Evolutionary conservation across 2,329 filamentous ascomycete species (phyloP), one percentile per base, ranked within the genome.

Genomic region (Alternaria brassicae): DNA sequence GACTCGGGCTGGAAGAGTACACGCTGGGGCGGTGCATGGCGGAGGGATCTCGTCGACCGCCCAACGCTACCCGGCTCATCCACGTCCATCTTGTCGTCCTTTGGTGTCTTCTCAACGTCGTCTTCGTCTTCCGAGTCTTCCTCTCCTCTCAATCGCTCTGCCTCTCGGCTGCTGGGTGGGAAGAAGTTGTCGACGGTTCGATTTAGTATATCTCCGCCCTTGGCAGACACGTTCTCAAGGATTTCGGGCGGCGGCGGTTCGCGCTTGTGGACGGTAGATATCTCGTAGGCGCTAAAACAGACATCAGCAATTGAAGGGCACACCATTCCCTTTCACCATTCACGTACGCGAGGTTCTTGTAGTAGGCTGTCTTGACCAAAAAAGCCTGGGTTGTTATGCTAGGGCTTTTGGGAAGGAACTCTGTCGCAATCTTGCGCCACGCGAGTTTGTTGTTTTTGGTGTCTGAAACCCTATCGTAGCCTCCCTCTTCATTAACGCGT

Each of bases 221-320:
- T 95, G 7, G 92, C 93, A 7, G 92, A 85, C 27, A 85, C 76
- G 58, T 93, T 88, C 77, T 97, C 93, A 32, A 97, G 82, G 47
- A 96, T 96, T 70, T 96, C 91, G 68, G 91, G 92, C 6, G 92
- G 92, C 15, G 93, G 93, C 0, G 93, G 93, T 62, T 93, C 91
- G 77, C 90, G 88, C 53, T 88, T 86, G 79, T 93, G 90, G 40
- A 93, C 80, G 10, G 88, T 89, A 45, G 86, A 87, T 71, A 96
- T 95, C 78, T 96, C 93, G 78, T 91, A 97, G 2, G 93, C 92
- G 12, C 82, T 84, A 53, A 10, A 40, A 13, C 19, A 49, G 28
- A 28, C 39, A 40, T 61, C 36, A 61, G 53, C 49, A 25, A 37
- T n/a, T 49, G 61, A 45, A 32, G 42, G 39, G 12, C n/a, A 30